Conservation (phyloP, 306 rosid genomes). For the Cucumis cinereus region DNA sequence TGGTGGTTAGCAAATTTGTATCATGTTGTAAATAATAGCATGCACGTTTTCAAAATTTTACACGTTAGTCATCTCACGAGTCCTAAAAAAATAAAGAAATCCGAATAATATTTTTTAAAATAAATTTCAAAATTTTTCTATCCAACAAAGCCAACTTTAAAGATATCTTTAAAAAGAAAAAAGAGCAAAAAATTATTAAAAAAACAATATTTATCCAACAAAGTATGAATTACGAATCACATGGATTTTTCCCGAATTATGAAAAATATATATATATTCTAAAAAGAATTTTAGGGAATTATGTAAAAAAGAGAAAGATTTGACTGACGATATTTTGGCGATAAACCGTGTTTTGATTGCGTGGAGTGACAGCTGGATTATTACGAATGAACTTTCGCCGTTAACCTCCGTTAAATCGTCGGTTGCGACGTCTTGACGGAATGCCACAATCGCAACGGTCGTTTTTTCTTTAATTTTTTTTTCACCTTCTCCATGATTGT, state of each 20-base stretch:
- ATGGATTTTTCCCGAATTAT: neutral
- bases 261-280: neutral
- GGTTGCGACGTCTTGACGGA: slow-evolving; percentile 3
- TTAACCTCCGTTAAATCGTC: neutral
- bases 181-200: neutral
- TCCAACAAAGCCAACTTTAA: neutral
- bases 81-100: too few species aligned
- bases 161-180: neutral
- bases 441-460: neutral
- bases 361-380: neutral
- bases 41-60: too few species aligned
- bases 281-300: neutral
- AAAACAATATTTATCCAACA: neutral
- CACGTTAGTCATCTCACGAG: too few species aligned
- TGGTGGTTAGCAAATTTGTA: too few species aligned
- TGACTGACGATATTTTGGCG: neutral
- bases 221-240: neutral
- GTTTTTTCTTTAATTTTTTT: neutral
- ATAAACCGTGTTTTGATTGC: neutral
- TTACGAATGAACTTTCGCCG: neutral
- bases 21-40: too few species aligned
- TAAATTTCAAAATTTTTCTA: too few species aligned
- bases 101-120: too few species aligned
- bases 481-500: neutral
- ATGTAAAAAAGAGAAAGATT: neutral